Percentiles rank a stretch among this genome's conserved stretches.
Conservation (phyloP, 805 yeast species). For the Kuraishia molischiana region DNA sequence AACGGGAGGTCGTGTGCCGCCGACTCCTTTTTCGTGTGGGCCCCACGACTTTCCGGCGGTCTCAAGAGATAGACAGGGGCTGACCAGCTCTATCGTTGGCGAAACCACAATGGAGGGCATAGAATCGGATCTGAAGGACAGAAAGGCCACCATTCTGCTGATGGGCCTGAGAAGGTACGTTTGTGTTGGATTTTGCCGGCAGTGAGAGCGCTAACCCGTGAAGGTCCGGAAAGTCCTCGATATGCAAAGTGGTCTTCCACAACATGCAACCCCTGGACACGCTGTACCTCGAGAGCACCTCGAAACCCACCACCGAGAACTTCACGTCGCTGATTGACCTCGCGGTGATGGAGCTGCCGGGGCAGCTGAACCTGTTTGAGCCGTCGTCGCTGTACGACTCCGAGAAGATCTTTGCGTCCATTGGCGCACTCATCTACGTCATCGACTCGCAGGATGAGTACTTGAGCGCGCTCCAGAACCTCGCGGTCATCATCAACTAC, state of each 20-base stretch:
- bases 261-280: constrained; percentile 95
- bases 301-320: constrained; percentile 79
- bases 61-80: too few relatives aligned
- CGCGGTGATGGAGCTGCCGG: constrained; percentile 90
- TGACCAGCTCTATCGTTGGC: not conserved
- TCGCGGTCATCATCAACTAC: constrained; percentile 79
- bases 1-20: too few relatives aligned
- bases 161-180: constrained; percentile 74
- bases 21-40: too few relatives aligned
- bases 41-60: too few relatives aligned
- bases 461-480: constrained; percentile 78
- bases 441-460: constrained; percentile 96
- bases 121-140: constrained; percentile 11
- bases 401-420: constrained; percentile 64
- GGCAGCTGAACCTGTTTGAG: constrained; percentile 83
- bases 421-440: constrained; percentile 88
- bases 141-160: constrained; percentile 71
- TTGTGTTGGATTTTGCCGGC: not conserved
- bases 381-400: constrained; percentile 66
- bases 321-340: constrained; percentile 78
- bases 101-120: not conserved
- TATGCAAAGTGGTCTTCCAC: constrained; percentile 91
- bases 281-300: constrained; percentile 78
- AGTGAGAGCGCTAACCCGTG: not conserved
- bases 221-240: constrained; percentile 88